These are phyloP conservation scores for Podospora comata DNA, from an alignment of 495 filamentous ascomycete genomes.

Conservation along the genomic window DNA sequence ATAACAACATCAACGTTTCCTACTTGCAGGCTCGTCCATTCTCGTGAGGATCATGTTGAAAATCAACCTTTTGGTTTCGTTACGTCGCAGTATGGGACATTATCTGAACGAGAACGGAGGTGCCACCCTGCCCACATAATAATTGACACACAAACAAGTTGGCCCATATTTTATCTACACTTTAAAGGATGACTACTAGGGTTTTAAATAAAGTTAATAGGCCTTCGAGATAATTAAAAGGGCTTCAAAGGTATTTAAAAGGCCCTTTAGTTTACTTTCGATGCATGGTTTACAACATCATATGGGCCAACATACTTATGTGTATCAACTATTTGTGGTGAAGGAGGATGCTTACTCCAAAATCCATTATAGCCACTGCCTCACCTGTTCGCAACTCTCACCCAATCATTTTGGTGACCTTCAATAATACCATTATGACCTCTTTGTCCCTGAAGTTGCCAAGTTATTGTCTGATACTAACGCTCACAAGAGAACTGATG, in stretches of 20 bases:
- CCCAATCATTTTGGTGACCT: background rate
- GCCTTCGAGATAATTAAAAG: too few species aligned
- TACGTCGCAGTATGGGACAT: background rate
- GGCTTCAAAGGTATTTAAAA: too few species aligned
- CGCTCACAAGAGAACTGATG: background rate
- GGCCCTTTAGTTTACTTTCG: too few species aligned
- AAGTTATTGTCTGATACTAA: background rate
- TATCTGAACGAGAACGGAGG: background rate
- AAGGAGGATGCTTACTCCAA: too few species aligned
- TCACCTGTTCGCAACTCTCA: background rate
- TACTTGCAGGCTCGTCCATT: background rate
- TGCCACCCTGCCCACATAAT: background rate
- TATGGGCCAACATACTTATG: too few species aligned
- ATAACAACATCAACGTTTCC: background rate
- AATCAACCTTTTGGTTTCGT: background rate
- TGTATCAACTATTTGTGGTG: too few species aligned
- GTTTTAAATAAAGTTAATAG: too few species aligned
- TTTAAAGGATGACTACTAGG: too few species aligned
- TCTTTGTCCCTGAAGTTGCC: conserved; percentile 1
- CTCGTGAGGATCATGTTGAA: background rate
- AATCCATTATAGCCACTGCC: background rate
- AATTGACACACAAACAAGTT: too few species aligned
- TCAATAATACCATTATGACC: background rate
- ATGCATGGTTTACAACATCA: too few species aligned
- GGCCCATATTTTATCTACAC: too few species aligned